Percentiles rank a stretch among this genome's conserved stretches.
These are phyloP conservation scores for Boletus sensibilis DNA, from an alignment of 768 basidiomycete species.

Conservation along the genomic window DNA sequence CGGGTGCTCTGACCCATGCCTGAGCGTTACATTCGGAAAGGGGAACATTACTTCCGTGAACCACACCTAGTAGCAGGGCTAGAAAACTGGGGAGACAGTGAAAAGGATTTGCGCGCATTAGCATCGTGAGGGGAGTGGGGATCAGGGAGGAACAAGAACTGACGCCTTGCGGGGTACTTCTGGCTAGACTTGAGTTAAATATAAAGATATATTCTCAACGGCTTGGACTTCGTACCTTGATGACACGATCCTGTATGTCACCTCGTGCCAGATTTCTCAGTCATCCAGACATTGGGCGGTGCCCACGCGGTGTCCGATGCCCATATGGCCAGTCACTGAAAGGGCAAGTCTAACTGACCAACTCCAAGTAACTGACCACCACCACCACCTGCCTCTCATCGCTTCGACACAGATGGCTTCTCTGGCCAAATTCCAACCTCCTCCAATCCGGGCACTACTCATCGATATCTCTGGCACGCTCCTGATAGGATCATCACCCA, in stretches of 20 bases:
- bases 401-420: background rate
- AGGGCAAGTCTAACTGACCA: no score
- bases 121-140: no score
- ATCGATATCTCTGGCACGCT: constrained; percentile 71
- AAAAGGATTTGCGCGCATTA: no score
- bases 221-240: background rate
- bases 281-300: background rate
- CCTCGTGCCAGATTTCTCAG: background rate
- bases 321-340: background rate
- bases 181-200: background rate
- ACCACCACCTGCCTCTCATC: background rate
- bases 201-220: background rate
- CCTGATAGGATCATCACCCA: constrained; percentile 51
- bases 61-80: background rate
- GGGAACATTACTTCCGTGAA: background rate
- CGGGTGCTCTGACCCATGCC: background rate
- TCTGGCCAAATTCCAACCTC: background rate
- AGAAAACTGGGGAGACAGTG: no score
- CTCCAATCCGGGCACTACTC: constrained; percentile 47
- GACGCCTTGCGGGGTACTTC: no score
- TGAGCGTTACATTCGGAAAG: background rate
- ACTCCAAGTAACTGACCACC: background rate
- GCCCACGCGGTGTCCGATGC: background rate
- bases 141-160: no score
- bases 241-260: no score